Evolutionary conservation across 495 filamentous ascomycete genomes (phyloP), one percentile per base, ranked within the genome.

Genomic region (Daldinia grandis): DNA sequence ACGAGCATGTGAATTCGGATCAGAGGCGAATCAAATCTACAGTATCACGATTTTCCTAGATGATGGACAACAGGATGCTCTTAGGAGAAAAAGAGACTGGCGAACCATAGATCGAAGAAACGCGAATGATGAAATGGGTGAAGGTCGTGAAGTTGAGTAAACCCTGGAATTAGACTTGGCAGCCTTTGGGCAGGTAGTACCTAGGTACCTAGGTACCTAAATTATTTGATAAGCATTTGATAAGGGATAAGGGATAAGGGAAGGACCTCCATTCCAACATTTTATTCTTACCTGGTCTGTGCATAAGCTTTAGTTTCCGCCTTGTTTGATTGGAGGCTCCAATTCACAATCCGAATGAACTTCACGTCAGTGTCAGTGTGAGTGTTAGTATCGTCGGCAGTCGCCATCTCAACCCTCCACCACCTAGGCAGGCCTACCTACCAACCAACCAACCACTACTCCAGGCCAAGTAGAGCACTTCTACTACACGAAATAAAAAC

Each of bases 271-370:
- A 10, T 28, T 27, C 44, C 3, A 51, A 6, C 47, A 44, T 44
- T 19, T 19, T 10, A 8, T 19, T 47, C 21, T n/a, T 15, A 30
- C 25, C n/a, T 67, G 69, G 69, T 57, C 64, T 27, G 69, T 72
- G 69, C 69, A 6, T 12, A 4, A 67, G 64, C 64, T 67, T 67
- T 67, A 68, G 64, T 47, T 67, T 25, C 35, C 30, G 35, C 38
- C n/a, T 5, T 50, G 37, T 59, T 49, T 72, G 69, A 72, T 72
- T 72, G 69, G 69, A 40, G 37, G 54, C 58, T 67, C 19, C 28
- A 66, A 63, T 59, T 62, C 59, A 71, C 51, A 63, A 63, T 24
- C 54, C 38, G 38, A 35, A 50, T 47, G 58, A 71, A 71, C 69
- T 66, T 72, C 69, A 66, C 62, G 49, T 62, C 19, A 58, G 49